A percentile compares a stretch with the other conserved stretches of the same genome.
phyloP scores from a whole-genome alignment of 2,329 filamentous ascomycete genomes.

The Colletotrichum cereale region DNA sequence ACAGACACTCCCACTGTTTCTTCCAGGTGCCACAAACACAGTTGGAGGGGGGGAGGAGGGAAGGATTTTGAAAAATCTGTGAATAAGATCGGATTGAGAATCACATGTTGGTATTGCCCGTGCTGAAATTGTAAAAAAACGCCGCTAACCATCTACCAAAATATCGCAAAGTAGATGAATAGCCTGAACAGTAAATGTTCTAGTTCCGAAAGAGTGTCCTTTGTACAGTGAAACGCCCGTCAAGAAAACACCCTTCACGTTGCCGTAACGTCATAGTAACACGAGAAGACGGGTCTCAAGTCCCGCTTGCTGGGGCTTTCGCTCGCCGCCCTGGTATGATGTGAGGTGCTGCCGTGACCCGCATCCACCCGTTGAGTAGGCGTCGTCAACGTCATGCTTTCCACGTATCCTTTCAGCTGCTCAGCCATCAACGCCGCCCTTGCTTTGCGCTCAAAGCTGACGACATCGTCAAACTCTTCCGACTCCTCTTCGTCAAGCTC shows the following conservation, averaged over 20 bases:
- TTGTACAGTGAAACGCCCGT: no score
- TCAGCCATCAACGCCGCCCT: conserved; percentile 28
- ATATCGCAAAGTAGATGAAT: background rate
- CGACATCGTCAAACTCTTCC: conserved; percentile 51
- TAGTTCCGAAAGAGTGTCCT: background rate
- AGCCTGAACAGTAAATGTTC: background rate
- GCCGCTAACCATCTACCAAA: background rate
- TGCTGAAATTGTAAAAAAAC: background rate
- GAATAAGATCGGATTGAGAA: background rate
- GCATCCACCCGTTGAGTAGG: background rate
- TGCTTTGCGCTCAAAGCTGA: conserved; percentile 42
- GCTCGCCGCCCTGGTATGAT: conserved; percentile 19
- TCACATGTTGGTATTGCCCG: background rate
- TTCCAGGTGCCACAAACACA: no score
- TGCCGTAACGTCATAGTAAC: conserved; percentile 37
- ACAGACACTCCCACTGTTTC: background rate
- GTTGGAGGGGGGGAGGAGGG: background rate
- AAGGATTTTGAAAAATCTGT: background rate
- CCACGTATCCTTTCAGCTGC: conserved; percentile 34
- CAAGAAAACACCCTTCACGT: background rate
- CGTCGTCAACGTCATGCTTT: conserved; percentile 19
- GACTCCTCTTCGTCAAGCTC: conserved; percentile 52
- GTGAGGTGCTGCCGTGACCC: background rate
- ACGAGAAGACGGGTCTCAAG: conserved; percentile 37
- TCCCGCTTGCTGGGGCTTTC: conserved; percentile 28